phyloP scores from a whole-genome alignment of 306 rosid species.

The Herpetospermum pedunculosum region DNA sequence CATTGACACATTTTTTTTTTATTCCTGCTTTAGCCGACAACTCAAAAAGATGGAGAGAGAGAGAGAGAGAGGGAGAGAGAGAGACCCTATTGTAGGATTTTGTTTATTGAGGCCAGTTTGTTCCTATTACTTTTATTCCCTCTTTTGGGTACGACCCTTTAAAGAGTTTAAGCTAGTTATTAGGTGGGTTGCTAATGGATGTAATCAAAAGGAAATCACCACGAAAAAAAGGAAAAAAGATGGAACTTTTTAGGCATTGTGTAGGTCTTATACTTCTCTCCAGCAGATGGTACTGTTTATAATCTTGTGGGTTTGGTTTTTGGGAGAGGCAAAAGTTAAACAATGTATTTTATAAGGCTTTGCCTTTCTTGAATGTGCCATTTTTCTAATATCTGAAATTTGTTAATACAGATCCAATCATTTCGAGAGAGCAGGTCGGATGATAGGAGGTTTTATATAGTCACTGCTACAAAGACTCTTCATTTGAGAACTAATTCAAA shows the following conservation, averaged over 20 bases:
- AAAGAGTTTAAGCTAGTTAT: background rate
- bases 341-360: background rate
- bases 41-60: background rate
- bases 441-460: constrained; percentile 62
- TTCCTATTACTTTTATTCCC: background rate
- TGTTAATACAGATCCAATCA: constrained; percentile 9
- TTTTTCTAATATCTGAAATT: background rate
- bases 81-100: background rate
- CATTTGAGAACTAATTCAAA: constrained; percentile 83
- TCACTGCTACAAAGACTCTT: constrained; percentile 90
- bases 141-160: background rate
- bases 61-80: background rate
- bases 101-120: background rate
- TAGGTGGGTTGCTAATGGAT: background rate
- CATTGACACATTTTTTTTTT: background rate
- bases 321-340: background rate
- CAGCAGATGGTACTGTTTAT: background rate
- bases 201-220: background rate
- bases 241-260: background rate
- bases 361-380: background rate
- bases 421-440: constrained; percentile 90
- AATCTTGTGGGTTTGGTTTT: background rate
- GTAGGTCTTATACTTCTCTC: background rate
- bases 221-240: background rate
- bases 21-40: background rate